Evolutionary conservation across 1,284 basidiomycete species (phyloP).

Genomic region (Vanrija pseudolonga): DNA sequence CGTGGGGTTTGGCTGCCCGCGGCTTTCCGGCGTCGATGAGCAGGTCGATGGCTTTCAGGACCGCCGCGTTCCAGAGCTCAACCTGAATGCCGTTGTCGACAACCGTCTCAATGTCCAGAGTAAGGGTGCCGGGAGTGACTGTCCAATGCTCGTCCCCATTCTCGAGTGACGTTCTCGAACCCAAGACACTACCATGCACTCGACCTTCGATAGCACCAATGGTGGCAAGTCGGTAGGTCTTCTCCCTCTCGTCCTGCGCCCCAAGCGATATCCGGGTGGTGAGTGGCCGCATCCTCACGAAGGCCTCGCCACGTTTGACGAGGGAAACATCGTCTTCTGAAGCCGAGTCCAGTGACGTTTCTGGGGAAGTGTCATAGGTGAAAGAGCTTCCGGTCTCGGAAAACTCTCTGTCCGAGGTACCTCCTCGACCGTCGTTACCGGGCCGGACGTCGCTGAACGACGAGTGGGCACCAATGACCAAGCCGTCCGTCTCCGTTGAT

Average conservation of each 20-base stretch:
- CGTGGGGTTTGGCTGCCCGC: not conserved
- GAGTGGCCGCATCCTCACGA: slow-evolving; percentile 30
- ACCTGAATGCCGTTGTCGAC: slow-evolving; percentile 61
- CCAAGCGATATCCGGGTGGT: slow-evolving; percentile 29
- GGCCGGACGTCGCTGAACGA: not conserved
- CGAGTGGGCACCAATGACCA: slow-evolving; percentile 15
- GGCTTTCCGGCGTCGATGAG: slow-evolving; percentile 40
- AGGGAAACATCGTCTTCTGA: too few species aligned
- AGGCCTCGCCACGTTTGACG: slow-evolving; percentile 13
- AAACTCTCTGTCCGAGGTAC: too few species aligned
- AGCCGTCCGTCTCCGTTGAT: slow-evolving; percentile 29
- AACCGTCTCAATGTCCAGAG: slow-evolving; percentile 55
- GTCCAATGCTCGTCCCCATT: slow-evolving; percentile 22
- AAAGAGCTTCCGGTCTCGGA: slow-evolving; percentile 36
- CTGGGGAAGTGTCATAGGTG: not conserved
- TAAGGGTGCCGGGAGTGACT: slow-evolving; percentile 49
- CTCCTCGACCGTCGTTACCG: too few species aligned
- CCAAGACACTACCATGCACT: slow-evolving; percentile 24
- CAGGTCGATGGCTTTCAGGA: slow-evolving; percentile 56
- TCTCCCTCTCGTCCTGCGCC: slow-evolving; percentile 10
- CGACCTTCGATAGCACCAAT: slow-evolving; percentile 29
- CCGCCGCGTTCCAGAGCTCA: slow-evolving; percentile 69
- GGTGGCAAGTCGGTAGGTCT: slow-evolving; percentile 28
- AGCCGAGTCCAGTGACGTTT: too few species aligned
- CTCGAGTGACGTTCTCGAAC: slow-evolving; percentile 1